These are phyloP conservation scores for Colletotrichum chrysophilum DNA, from an alignment of 2,329 filamentous ascomycete genomes.

Conservation along the genomic window DNA sequence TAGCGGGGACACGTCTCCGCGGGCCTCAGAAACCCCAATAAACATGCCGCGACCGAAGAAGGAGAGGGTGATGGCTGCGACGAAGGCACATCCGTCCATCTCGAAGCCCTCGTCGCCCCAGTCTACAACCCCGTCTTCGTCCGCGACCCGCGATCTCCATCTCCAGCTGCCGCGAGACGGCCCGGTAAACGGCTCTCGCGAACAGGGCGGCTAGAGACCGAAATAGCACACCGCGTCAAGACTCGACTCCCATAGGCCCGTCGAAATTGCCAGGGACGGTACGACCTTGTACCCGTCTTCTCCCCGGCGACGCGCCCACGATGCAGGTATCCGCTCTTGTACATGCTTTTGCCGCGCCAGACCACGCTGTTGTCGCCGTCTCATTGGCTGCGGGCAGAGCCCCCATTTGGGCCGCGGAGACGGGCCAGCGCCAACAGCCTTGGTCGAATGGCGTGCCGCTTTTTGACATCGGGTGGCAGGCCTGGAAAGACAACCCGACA, in stretches of 20 bases:
- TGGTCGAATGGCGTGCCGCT: neutral
- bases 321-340: slow-evolving; percentile 14
- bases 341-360: slow-evolving; percentile 23
- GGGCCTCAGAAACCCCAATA: neutral
- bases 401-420: slow-evolving; percentile 1
- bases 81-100: neutral
- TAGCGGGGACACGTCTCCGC: neutral
- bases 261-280: neutral
- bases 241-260: neutral
- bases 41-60: neutral
- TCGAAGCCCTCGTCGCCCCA: neutral
- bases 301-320: slow-evolving; percentile 15
- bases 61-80: neutral
- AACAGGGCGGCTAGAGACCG: neutral
- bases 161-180: neutral
- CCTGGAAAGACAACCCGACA: slow-evolving; percentile 2
- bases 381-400: neutral
- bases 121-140: neutral
- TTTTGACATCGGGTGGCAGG: neutral
- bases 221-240: slow-evolving; percentile 13
- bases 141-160: neutral
- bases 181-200: neutral
- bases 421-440: slow-evolving; percentile 11
- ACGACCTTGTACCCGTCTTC: neutral
- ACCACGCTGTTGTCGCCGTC: neutral